These are phyloP conservation scores for Comarum palustre DNA, from an alignment of 306 rosid genomes.

Conservation along the genomic window DNA sequence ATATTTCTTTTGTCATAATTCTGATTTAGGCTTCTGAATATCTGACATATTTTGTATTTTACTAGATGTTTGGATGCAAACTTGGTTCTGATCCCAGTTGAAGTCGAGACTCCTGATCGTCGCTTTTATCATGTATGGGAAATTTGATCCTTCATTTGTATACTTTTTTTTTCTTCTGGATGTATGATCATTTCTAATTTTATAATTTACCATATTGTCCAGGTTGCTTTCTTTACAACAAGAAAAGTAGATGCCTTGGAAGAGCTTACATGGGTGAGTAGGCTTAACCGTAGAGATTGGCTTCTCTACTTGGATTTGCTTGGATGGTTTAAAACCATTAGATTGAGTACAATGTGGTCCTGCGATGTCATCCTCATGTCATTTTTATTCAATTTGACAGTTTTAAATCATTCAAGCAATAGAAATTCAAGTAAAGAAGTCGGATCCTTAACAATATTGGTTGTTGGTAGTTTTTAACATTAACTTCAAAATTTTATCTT, in stretches of 20 bases:
- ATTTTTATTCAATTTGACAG: no score
- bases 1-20: neutral
- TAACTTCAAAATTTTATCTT: neutral
- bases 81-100: constrained; percentile 79
- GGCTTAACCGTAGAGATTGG: no score
- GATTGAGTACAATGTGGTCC: no score
- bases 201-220: constrained; percentile 23
- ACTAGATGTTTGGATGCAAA: constrained; percentile 89
- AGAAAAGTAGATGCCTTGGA: constrained; percentile 72
- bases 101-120: constrained; percentile 71
- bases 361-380: no score
- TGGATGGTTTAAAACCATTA: no score
- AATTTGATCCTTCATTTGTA: constrained; percentile 13
- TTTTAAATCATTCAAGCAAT: no score
- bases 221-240: constrained; percentile 89
- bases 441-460: constrained; percentile 10
- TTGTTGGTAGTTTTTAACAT: constrained; percentile 26
- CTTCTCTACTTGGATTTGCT: no score
- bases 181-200: neutral
- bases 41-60: constrained; percentile 10
- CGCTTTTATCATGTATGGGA: constrained; percentile 68
- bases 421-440: no score
- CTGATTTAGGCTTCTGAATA: neutral
- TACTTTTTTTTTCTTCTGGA: constrained; percentile 11
- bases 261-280: constrained; percentile 92